Evolutionary conservation across 2,329 filamentous ascomycete genomes (phyloP).

Genomic region (Sarocladium kiliense): DNA sequence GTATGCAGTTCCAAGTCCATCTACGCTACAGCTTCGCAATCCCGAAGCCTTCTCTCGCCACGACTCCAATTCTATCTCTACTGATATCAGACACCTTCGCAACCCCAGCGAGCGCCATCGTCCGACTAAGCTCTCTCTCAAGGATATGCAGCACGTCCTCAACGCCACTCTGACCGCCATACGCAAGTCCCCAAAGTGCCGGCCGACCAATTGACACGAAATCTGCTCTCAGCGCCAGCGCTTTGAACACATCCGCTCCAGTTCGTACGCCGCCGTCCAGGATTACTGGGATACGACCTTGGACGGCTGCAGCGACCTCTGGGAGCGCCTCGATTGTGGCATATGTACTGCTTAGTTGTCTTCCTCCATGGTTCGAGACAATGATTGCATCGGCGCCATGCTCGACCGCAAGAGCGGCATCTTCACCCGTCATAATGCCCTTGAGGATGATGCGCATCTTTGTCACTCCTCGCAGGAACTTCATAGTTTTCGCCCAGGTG

Average conservation of each 20-base stretch:
- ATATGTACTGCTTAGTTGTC: slow-evolving; percentile 26
- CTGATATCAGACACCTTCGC: slow-evolving; percentile 4
- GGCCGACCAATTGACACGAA: slow-evolving; percentile 14
- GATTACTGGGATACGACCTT: slow-evolving; percentile 18
- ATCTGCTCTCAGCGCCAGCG: slow-evolving; percentile 27
- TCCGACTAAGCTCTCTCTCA: slow-evolving; percentile 13
- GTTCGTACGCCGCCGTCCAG: slow-evolving; percentile 30
- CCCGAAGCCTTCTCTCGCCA: slow-evolving; percentile 9
- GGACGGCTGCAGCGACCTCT: slow-evolving; percentile 20
- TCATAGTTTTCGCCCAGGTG: slow-evolving; percentile 18
- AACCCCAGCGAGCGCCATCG: slow-evolving; percentile 13
- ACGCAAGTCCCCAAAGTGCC: slow-evolving; percentile 13
- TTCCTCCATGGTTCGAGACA: slow-evolving; percentile 24
- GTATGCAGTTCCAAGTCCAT: too few relatives aligned
- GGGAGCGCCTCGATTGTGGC: slow-evolving; percentile 24
- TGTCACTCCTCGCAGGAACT: slow-evolving; percentile 17
- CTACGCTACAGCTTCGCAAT: slow-evolving; percentile 14
- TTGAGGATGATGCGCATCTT: slow-evolving; percentile 20
- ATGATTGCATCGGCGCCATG: slow-evolving; percentile 15
- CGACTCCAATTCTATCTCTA: slow-evolving; percentile 11
- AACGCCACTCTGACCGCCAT: slow-evolving; percentile 14
- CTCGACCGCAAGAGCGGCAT: slow-evolving; percentile 15
- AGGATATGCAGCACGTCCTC: slow-evolving; percentile 13
- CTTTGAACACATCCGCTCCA: slow-evolving; percentile 29
- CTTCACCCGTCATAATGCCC: slow-evolving; percentile 16